Conservation (phyloP, 495 filamentous ascomycete species). For the Alectoria sarmentosa region DNA sequence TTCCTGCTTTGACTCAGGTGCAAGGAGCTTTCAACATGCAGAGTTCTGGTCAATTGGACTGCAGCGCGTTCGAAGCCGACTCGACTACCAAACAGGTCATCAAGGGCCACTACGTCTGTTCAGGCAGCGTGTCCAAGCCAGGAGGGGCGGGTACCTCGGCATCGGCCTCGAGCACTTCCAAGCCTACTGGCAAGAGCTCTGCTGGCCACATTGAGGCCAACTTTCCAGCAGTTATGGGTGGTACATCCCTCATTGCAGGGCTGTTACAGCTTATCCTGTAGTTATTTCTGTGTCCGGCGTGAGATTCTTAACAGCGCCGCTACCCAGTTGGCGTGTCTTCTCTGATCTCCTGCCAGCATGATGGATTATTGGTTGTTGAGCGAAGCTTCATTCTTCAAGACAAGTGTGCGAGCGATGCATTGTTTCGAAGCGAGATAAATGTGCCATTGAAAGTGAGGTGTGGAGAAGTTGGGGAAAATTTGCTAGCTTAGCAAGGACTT, state of each 20-base stretch:
- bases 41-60: constrained; percentile 56
- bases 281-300: neutral
- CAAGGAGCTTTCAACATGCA: constrained; percentile 82
- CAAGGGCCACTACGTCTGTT: constrained; percentile 57
- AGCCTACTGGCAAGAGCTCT: constrained; percentile 34
- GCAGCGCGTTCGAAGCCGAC: constrained; percentile 39
- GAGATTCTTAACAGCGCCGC: neutral
- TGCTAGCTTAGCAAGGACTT: constrained; percentile 17
- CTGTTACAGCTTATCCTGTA: constrained; percentile 43
- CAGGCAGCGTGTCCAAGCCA: constrained; percentile 33
- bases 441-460: constrained; percentile 3
- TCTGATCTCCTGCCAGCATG: constrained; percentile 14
- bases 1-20: constrained; percentile 66
- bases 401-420: constrained; percentile 15
- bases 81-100: constrained; percentile 42
- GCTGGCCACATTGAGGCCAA: constrained; percentile 37
- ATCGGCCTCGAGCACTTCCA: constrained; percentile 28
- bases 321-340: constrained; percentile 3
- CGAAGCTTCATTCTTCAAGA: constrained; percentile 22
- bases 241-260: constrained; percentile 25
- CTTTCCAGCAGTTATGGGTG: constrained; percentile 37
- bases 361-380: constrained; percentile 17
- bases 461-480: constrained; percentile 15
- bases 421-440: constrained; percentile 16
- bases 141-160: constrained; percentile 39